Percentiles rank a stretch among this genome's conserved stretches.
Conservation (phyloP, 2,329 filamentous ascomycete genomes). For the Cordyceps militaris region DNA sequence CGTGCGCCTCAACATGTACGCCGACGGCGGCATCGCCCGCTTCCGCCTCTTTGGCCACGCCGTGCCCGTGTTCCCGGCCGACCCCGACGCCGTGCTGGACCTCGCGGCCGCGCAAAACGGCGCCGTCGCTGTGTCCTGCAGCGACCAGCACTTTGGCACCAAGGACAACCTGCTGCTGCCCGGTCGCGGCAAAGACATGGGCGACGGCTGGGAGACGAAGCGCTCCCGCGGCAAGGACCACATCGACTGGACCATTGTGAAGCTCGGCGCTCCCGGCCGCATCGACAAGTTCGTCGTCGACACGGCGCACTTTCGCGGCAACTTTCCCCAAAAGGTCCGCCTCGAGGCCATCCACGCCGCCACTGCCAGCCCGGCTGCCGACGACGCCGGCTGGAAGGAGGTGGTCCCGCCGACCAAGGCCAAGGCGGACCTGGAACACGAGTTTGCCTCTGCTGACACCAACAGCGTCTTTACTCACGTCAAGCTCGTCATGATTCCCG, state of each 20-base stretch:
- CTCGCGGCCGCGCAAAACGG: constrained; percentile 74
- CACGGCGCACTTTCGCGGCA: constrained; percentile 76
- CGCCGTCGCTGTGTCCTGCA: constrained; percentile 67
- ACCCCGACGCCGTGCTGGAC: constrained; percentile 60
- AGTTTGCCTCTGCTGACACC: constrained; percentile 49
- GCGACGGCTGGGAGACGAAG: constrained; percentile 81
- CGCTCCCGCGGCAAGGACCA: constrained; percentile 65
- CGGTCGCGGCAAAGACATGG: constrained; percentile 75
- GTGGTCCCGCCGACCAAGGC: constrained; percentile 61
- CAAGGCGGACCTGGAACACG: constrained; percentile 66
- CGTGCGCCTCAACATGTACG: constrained; percentile 76
- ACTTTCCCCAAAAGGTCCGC: constrained; percentile 72
- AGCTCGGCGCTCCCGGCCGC: constrained; percentile 58
- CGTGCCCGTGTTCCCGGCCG: constrained; percentile 66
- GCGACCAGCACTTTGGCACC: constrained; percentile 77
- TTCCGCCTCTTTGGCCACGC: constrained; percentile 73
- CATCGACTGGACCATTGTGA: constrained; percentile 74
- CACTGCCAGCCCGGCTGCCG: constrained; percentile 46
- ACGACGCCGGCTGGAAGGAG: constrained; percentile 57
- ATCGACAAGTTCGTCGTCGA: constrained; percentile 66
- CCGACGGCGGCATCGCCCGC: constrained; percentile 75
- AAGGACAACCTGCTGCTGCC: constrained; percentile 76
- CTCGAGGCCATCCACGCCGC: constrained; percentile 56
- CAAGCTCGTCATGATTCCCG: constrained; percentile 87
- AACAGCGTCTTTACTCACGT: constrained; percentile 64